Evolutionary conservation across 2,329 filamentous ascomycete species (phyloP).

Genomic region (Cercospora nicotianae): DNA sequence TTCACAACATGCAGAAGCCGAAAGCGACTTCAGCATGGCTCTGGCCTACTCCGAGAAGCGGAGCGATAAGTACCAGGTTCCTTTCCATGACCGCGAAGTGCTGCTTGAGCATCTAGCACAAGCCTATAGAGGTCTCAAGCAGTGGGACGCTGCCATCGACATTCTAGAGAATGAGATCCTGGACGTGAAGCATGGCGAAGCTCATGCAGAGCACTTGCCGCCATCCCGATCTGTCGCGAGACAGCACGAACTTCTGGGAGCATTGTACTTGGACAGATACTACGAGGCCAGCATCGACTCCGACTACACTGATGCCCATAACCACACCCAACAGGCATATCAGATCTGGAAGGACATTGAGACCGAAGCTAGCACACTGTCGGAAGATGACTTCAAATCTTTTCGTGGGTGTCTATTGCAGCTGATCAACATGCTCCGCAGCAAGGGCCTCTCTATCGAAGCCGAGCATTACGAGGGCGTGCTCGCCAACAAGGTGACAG

Average conservation of each 20-base stretch:
- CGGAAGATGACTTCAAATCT: slow-evolving; percentile 4
- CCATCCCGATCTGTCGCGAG: not conserved
- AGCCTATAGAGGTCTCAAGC: not conserved
- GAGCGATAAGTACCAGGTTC: not conserved
- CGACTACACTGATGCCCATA: not conserved
- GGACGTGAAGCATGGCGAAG: not conserved
- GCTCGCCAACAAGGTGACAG: not conserved
- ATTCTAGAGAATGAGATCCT: not conserved
- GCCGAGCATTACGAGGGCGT: not conserved
- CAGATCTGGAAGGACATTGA: not conserved
- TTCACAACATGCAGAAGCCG: not conserved
- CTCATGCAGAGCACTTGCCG: not conserved
- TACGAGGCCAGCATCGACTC: not conserved
- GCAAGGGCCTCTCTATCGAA: not conserved
- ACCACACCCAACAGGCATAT: not conserved
- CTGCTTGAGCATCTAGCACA: slow-evolving; percentile 2
- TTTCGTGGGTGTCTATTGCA: not conserved
- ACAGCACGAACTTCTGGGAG: not conserved
- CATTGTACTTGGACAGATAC: not conserved
- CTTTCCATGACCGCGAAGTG: not conserved
- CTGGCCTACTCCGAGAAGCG: slow-evolving; percentile 5
- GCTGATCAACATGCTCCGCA: slow-evolving; percentile 3
- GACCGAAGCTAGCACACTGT: not conserved
- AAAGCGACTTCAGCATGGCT: not conserved
- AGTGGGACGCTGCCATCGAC: not conserved